These are phyloP conservation scores for Paramecium octaurelia DNA, from an alignment of 73 alveolate species.

Conservation along the genomic window DNA sequence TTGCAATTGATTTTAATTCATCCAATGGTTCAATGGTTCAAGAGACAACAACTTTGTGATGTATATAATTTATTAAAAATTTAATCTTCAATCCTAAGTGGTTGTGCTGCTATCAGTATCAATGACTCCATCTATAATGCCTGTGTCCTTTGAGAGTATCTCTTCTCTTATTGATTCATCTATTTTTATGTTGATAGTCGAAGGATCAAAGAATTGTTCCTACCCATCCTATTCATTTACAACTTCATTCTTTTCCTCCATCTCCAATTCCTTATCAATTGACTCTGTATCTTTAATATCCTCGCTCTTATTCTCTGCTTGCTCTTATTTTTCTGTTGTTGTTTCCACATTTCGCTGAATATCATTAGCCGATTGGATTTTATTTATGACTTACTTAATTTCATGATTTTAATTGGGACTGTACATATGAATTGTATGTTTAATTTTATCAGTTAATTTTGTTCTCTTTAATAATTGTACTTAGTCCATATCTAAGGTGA, in stretches of 20 bases:
- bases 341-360: neutral
- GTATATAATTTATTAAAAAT: neutral
- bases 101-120: neutral
- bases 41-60: neutral
- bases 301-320: neutral
- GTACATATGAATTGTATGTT: slow-evolving; percentile 11
- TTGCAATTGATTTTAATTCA: neutral
- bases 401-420: neutral
- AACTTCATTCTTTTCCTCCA: neutral
- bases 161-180: slow-evolving; percentile 14
- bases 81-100: neutral
- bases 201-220: neutral
- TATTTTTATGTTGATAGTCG: neutral
- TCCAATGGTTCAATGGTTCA: neutral
- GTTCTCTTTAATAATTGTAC: neutral
- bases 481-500: neutral
- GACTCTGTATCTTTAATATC: neutral
- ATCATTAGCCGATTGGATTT: neutral
- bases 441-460: neutral
- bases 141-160: neutral
- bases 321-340: neutral
- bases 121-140: neutral
- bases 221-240: neutral
- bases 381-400: neutral
- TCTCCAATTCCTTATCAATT: neutral